phyloP scores from a whole-genome alignment of 2,329 filamentous ascomycete species.

The Arthrobotrys entomopaga region DNA sequence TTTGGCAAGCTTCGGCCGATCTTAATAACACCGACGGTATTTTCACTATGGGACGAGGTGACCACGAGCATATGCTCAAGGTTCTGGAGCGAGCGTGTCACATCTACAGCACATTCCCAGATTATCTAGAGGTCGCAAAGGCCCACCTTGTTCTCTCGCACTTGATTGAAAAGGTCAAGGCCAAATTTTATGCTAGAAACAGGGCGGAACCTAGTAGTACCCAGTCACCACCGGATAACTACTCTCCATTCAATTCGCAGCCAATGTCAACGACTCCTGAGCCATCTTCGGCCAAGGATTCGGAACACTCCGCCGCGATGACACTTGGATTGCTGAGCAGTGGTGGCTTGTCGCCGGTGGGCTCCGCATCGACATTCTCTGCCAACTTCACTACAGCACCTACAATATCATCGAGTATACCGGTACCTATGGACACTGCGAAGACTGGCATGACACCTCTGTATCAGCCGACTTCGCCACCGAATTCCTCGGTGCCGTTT shows the following conservation, averaged over 20 bases:
- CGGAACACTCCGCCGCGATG: slow-evolving; percentile 56
- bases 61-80: slow-evolving; percentile 78
- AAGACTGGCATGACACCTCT: slow-evolving; percentile 52
- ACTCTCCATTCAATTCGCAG: slow-evolving; percentile 39
- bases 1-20: slow-evolving; percentile 62
- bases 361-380: slow-evolving; percentile 27
- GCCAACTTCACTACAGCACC: slow-evolving; percentile 50
- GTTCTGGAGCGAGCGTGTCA: slow-evolving; percentile 70
- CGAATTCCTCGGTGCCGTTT: slow-evolving; percentile 28
- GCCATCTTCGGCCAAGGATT: slow-evolving; percentile 54
- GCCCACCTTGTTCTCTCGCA: slow-evolving; percentile 81
- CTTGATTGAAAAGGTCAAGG: slow-evolving; percentile 79
- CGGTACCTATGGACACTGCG: slow-evolving; percentile 53
- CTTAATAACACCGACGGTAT: slow-evolving; percentile 61
- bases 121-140: slow-evolving; percentile 90
- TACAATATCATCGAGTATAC: slow-evolving; percentile 29
- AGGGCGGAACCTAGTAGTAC: slow-evolving; percentile 20
- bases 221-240: slow-evolving; percentile 43
- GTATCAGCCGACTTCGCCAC: slow-evolving; percentile 46
- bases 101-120: slow-evolving; percentile 42
- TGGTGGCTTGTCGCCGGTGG: slow-evolving; percentile 32
- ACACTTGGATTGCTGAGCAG: slow-evolving; percentile 56
- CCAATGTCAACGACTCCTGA: slow-evolving; percentile 51
- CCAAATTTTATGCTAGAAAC: slow-evolving; percentile 48
- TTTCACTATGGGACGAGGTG: slow-evolving; percentile 69